Evolutionary conservation across 306 rosid genomes (phyloP).

Genomic region (Boehmeria nivea): DNA sequence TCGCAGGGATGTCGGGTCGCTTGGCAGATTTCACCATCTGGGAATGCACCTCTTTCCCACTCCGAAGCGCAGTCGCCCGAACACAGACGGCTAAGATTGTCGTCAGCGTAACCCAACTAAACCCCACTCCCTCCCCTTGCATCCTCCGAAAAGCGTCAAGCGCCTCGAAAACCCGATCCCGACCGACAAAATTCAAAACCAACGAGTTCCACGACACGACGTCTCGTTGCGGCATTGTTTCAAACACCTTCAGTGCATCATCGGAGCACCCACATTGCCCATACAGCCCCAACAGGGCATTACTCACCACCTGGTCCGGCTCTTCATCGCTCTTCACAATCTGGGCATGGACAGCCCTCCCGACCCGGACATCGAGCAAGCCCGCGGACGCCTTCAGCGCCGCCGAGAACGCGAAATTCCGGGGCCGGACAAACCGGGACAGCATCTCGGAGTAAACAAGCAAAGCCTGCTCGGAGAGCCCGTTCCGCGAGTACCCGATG

Average conservation of each 20-base stretch:
- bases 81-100: constrained; percentile 37
- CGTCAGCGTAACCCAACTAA: constrained; percentile 57
- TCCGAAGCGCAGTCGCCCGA: constrained; percentile 39
- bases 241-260: constrained; percentile 44
- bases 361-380: constrained; percentile 24
- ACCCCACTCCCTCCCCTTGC: constrained; percentile 43
- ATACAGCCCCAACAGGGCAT: constrained; percentile 39
- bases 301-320: constrained; percentile 60
- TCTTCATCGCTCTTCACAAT: constrained; percentile 34
- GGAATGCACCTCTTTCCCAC: constrained; percentile 59
- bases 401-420: constrained; percentile 46
- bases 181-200: constrained; percentile 34
- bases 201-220: constrained; percentile 60
- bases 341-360: constrained; percentile 54
- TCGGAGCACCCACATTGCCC: constrained; percentile 29
- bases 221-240: constrained; percentile 51
- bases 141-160: constrained; percentile 38
- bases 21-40: constrained; percentile 47
- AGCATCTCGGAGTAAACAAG: constrained; percentile 42
- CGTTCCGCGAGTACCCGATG: constrained; percentile 45
- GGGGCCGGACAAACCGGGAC: constrained; percentile 26
- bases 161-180: constrained; percentile 27
- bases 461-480: constrained; percentile 35
- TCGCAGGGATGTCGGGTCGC: constrained; percentile 37
- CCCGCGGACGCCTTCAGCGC: constrained; percentile 45